phyloP scores from a whole-genome alignment of 2,329 filamentous ascomycete species.

The Westerdykella aurantiaca region DNA sequence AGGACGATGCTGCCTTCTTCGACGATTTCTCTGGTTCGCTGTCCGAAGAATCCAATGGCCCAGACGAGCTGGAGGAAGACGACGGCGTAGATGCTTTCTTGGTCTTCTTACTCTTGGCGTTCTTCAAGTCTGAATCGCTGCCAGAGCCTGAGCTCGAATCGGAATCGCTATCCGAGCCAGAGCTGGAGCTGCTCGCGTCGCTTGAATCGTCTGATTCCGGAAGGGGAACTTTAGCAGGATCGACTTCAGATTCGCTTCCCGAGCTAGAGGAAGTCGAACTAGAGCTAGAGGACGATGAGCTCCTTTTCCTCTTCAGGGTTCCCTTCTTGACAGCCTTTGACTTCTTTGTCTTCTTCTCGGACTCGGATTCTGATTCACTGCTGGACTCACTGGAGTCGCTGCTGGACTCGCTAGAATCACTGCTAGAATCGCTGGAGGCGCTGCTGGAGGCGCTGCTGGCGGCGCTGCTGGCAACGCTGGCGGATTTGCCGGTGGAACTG shows the following conservation, averaged over 20 bases:
- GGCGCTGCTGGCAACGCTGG: constrained; percentile 3
- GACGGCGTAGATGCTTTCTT: too few relatives aligned
- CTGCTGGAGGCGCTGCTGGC: constrained; percentile 5
- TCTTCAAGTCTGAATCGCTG: neutral
- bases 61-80: constrained; percentile 11
- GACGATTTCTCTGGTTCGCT: constrained; percentile 6
- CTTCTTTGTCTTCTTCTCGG: constrained; percentile 19
- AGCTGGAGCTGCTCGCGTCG: constrained; percentile 22
- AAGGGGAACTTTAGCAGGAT: constrained; percentile 23
- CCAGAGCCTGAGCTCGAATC: constrained; percentile 6
- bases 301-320: constrained; percentile 9
- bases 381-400: constrained; percentile 7
- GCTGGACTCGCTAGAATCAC: constrained; percentile 14
- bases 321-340: constrained; percentile 15
- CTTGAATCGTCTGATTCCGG: constrained; percentile 23
- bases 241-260: constrained; percentile 19
- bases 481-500: constrained; percentile 4
- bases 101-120: too few relatives aligned
- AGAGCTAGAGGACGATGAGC: constrained; percentile 13
- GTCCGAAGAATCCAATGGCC: constrained; percentile 4
- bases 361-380: constrained; percentile 26
- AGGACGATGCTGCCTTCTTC: constrained; percentile 3
- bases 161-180: constrained; percentile 10
- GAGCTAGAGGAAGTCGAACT: constrained; percentile 14
- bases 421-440: constrained; percentile 2